Base-by-base conservation (phyloP, 441 rosid species). In the Croton setiger region DNA sequence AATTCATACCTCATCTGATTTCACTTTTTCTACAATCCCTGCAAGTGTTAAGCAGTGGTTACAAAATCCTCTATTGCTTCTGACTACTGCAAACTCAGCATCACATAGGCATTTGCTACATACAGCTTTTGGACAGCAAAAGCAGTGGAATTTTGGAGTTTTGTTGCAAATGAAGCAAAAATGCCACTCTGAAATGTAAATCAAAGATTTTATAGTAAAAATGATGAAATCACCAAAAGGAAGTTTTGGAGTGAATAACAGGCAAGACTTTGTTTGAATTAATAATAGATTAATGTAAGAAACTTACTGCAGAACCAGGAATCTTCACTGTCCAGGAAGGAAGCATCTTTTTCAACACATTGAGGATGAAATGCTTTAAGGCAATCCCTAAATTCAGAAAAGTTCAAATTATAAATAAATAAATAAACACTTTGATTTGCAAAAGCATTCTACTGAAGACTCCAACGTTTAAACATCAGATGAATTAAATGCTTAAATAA, bases 141-240 rank as follows among this genome's bases (percentile, higher is more conserved):
- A 72, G 76, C 89, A 85, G 63, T 69, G 53, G 23, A 71, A 60
- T 74, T 55, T 70, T 33, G 87, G 47, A 59, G 76, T 21, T 4
- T 67, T 74, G 8, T 57, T 18, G 70, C 89, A 85, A 33, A 17
- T 18, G 57, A 75, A 73, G 78, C 89, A 85, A 55, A 66, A 72
- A 75, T 85, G 89, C 74, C 89, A 73, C 10, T 67, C 85, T 85
- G 85, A 63, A 78, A 79, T 27, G 55, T 44, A 53, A 51, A 60
- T 41, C n/a, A 21, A 13, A 72, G 39, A 57, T 10, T 12, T 49
- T 41, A 70, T 8, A 17, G 33, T 56, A 63, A 8, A 60, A 33
- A 53, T n/a, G 33, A 41, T 48, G 47, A 43, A 62, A 53, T 23
- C 17, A 23, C 4, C n/a, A 51, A 69, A 15, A 23, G 39, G n/a